These are phyloP conservation scores for Baorangia bicolor DNA, from an alignment of 768 basidiomycete species.

Conservation along the genomic window DNA sequence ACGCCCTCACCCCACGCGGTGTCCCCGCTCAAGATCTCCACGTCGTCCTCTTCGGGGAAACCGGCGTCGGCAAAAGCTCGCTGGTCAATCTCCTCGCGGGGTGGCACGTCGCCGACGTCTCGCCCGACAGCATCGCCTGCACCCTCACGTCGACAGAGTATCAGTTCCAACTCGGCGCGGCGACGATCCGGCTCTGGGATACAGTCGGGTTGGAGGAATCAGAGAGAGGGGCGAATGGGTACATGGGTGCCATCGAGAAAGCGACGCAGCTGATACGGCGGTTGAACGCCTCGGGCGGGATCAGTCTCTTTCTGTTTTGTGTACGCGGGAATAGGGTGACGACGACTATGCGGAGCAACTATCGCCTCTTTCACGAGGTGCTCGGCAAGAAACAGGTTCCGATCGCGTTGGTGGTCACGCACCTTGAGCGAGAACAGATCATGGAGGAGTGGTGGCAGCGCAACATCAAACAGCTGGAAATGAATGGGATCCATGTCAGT, in stretches of 20 bases:
- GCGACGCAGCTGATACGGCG: constrained; percentile 32
- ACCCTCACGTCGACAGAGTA: constrained; percentile 29
- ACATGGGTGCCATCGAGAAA: constrained; percentile 28
- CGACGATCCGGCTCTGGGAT: constrained; percentile 30
- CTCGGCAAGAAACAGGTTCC: constrained; percentile 40
- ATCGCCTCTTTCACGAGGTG: constrained; percentile 38
- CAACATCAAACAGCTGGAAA: constrained; percentile 22
- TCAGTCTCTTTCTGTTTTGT: constrained; percentile 34
- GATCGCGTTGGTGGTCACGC: constrained; percentile 38
- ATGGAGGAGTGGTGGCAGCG: constrained; percentile 36
- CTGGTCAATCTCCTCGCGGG: constrained; percentile 39
- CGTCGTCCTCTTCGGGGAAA: constrained; percentile 42
- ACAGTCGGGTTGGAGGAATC: constrained; percentile 34
- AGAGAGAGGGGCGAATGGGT: constrained; percentile 11
- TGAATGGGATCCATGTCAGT: constrained; percentile 16
- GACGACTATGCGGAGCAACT: constrained; percentile 30
- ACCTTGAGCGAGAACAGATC: constrained; percentile 33
- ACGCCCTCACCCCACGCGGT: constrained; percentile 22
- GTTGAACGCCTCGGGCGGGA: constrained; percentile 27
- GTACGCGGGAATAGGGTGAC: constrained; percentile 32
- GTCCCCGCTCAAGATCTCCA: constrained; percentile 23
- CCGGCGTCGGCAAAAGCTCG: constrained; percentile 36
- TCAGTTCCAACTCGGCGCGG: constrained; percentile 24
- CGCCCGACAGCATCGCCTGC: constrained; percentile 31
- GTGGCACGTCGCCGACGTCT: constrained; percentile 27